Conservation (phyloP, 345 rosid genomes). For the Boechera retrofracta region DNA sequence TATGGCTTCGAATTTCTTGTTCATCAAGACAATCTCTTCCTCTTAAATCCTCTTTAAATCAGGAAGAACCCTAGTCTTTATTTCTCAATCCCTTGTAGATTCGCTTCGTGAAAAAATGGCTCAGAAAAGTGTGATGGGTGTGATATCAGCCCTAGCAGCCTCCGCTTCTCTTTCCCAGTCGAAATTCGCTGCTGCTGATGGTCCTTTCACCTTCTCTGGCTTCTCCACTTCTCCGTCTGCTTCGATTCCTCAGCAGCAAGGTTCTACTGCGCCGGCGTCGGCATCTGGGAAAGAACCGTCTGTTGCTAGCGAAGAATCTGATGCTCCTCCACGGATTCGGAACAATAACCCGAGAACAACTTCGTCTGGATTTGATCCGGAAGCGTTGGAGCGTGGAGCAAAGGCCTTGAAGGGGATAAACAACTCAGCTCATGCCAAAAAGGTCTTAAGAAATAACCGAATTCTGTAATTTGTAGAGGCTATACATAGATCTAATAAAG, state of each 20-base stretch:
- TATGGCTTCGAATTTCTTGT: conserved; percentile 41
- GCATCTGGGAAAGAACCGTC: conserved; percentile 44
- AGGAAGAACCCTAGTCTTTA: neutral
- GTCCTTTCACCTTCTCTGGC: conserved; percentile 61
- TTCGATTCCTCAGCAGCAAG: conserved; percentile 42
- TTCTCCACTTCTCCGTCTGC: conserved; percentile 47
- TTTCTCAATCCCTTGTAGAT: neutral
- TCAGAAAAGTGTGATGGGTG: conserved; percentile 58
- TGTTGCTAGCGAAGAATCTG: conserved; percentile 44
- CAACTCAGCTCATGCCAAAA: conserved; percentile 72
- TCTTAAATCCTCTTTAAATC: neutral
- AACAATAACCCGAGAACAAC: conserved; percentile 81
- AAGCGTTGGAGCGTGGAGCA: conserved; percentile 90
- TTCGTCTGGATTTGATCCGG: conserved; percentile 90
- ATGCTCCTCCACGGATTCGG: conserved; percentile 54
- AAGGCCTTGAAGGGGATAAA: conserved; percentile 70
- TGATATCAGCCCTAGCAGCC: conserved; percentile 74
- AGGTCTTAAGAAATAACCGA: conserved; percentile 46
- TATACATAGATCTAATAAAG: neutral
- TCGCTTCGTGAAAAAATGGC: conserved; percentile 50
- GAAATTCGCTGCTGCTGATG: conserved; percentile 62
- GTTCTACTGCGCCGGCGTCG: conserved; percentile 40
- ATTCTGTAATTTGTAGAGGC: neutral
- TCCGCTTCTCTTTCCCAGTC: conserved; percentile 57
- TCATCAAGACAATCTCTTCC: conserved; percentile 40